A percentile compares a stretch with the other conserved stretches of the same genome.
phyloP scores from a whole-genome alignment of 805 yeast genomes.

The Millerago galiae region DNA sequence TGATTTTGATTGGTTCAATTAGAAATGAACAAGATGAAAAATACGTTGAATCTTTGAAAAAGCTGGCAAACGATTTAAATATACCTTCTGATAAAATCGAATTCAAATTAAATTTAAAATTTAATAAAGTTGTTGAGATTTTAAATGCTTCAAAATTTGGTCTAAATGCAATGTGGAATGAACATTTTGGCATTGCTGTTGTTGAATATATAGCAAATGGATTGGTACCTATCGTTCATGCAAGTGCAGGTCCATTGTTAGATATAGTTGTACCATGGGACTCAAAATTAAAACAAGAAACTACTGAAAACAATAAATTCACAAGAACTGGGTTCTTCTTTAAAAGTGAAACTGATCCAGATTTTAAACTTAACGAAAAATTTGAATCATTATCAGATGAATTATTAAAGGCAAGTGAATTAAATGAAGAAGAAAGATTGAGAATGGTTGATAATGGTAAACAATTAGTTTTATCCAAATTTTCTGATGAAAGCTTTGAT shows the following conservation, averaged over 20 bases:
- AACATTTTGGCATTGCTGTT: slow-evolving; percentile 96
- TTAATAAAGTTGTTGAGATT: slow-evolving; percentile 49
- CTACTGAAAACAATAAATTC: slow-evolving; percentile 26
- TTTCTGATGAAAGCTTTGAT: slow-evolving; percentile 56
- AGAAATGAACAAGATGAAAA: slow-evolving; percentile 60
- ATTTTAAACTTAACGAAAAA: slow-evolving; percentile 36
- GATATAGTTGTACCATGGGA: slow-evolving; percentile 74
- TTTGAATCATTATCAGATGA: slow-evolving; percentile 42
- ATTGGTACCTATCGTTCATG: slow-evolving; percentile 82
- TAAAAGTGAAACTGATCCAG: slow-evolving; percentile 67
- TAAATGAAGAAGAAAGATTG: slow-evolving; percentile 30
- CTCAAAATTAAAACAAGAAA: slow-evolving; percentile 22
- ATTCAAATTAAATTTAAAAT: slow-evolving; percentile 70
- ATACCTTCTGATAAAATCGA: slow-evolving; percentile 37
- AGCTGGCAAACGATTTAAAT: slow-evolving; percentile 35
- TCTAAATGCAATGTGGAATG: slow-evolving; percentile 98
- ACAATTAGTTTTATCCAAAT: slow-evolving; percentile 41
- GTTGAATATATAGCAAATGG: slow-evolving; percentile 90
- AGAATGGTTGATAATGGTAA: slow-evolving; percentile 41
- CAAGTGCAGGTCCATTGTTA: slow-evolving; percentile 88
- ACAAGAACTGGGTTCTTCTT: slow-evolving; percentile 76
- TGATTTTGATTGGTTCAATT: slow-evolving; percentile 80
- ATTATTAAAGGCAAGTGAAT: slow-evolving; percentile 37
- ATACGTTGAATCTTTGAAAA: slow-evolving; percentile 45
- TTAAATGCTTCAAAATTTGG: slow-evolving; percentile 63